phyloP scores from a whole-genome alignment of 345 rosid species.

The Barbarea vulgaris region DNA sequence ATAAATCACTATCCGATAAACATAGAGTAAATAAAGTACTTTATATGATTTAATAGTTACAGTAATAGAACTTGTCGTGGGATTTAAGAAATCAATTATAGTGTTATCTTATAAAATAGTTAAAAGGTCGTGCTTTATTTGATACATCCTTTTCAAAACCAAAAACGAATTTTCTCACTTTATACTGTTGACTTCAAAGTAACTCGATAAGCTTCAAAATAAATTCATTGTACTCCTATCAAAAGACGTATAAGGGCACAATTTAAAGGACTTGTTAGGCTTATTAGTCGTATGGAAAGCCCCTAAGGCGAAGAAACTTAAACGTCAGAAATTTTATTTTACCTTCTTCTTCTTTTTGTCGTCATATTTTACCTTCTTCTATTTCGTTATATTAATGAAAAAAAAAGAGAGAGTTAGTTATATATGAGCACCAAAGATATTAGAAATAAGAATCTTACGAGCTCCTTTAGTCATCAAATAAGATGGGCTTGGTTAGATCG shows the following conservation, averaged over 20 bases:
- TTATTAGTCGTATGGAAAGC: neutral
- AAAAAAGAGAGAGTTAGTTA: neutral
- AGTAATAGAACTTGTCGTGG: slow-evolving; percentile 5
- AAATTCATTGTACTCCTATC: neutral
- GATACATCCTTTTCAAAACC: neutral
- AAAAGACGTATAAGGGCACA: neutral
- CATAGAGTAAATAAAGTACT: slow-evolving; percentile 10
- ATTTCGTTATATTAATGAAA: neutral
- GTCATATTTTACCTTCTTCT: neutral
- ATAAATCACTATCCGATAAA: slow-evolving; percentile 31
- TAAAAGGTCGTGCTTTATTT: neutral
- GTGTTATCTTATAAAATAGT: slow-evolving; percentile 3
- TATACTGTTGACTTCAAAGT: neutral
- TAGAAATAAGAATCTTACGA: neutral
- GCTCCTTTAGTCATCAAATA: neutral
- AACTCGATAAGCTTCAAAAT: neutral
- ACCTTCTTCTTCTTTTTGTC: too few relatives aligned
- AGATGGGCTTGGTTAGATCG: neutral
- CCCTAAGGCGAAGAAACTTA: neutral
- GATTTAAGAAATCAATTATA: slow-evolving; percentile 14
- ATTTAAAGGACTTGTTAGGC: neutral
- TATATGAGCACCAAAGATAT: neutral
- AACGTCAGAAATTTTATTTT: too few relatives aligned
- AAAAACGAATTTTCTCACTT: neutral
- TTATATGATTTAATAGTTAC: neutral